A percentile compares a stretch with the other conserved stretches of the same genome.
Conservation (phyloP, 2,329 filamentous ascomycete species). For the Penicillium sp. region DNA sequence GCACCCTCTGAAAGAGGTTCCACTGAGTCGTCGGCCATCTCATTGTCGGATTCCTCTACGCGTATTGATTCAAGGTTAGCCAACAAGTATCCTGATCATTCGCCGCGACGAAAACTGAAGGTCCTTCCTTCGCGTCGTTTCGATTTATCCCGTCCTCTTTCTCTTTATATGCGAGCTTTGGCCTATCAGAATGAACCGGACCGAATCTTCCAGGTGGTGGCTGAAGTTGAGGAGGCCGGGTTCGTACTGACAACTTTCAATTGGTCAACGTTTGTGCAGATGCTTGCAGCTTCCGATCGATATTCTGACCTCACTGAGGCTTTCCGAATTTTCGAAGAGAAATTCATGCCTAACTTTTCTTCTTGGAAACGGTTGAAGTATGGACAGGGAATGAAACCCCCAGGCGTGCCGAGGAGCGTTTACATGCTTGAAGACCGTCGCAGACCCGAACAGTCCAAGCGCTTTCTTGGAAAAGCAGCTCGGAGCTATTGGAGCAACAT, state of each 20-base stretch:
- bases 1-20: not conserved
- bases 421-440: constrained; percentile 33
- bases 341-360: constrained; percentile 74
- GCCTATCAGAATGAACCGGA: constrained; percentile 53
- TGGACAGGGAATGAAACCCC: constrained; percentile 33
- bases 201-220: constrained; percentile 53
- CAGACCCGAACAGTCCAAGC: constrained; percentile 5
- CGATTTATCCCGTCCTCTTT: constrained; percentile 50
- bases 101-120: not conserved
- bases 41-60: not conserved
- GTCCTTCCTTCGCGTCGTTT: constrained; percentile 43
- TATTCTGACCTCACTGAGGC: constrained; percentile 57
- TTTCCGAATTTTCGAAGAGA: constrained; percentile 70
- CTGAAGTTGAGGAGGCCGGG: constrained; percentile 60
- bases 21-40: not conserved
- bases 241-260: constrained; percentile 72
- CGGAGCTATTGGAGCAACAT: constrained; percentile 37
- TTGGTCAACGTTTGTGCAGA: constrained; percentile 75
- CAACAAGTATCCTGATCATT: not conserved
- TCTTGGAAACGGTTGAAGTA: constrained; percentile 60
- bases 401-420: constrained; percentile 28
- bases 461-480: constrained; percentile 33
- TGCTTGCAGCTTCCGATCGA: constrained; percentile 60
- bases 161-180: constrained; percentile 54
- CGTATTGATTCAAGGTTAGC: not conserved